phyloP scores from a whole-genome alignment of 2,329 filamentous ascomycete genomes.

The Penicillium sp. region DNA sequence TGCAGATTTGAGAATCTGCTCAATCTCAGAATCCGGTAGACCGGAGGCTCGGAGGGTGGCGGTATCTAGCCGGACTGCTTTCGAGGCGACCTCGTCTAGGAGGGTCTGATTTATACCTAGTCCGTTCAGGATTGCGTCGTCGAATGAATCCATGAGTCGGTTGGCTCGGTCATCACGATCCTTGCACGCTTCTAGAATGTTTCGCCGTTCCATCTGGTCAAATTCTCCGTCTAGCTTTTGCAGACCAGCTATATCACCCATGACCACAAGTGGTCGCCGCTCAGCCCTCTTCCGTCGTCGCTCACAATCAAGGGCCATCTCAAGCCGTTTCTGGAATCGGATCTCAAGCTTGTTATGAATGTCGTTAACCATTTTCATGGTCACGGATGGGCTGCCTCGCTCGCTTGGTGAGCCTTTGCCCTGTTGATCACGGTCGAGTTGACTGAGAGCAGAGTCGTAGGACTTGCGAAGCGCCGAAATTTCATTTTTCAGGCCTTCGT shows the following conservation, averaged over 20 bases:
- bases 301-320: constrained; percentile 54
- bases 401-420: constrained; percentile 30
- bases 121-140: constrained; percentile 51
- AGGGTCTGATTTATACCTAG: constrained; percentile 52
- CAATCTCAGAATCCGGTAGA: constrained; percentile 36
- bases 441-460: constrained; percentile 45
- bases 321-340: constrained; percentile 50
- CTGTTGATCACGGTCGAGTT: constrained; percentile 43
- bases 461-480: constrained; percentile 49
- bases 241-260: constrained; percentile 51
- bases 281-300: constrained; percentile 55
- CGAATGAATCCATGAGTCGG: constrained; percentile 51
- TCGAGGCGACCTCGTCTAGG: constrained; percentile 48
- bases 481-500: constrained; percentile 49
- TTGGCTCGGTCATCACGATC: constrained; percentile 51
- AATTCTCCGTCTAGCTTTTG: constrained; percentile 50
- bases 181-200: constrained; percentile 49
- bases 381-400: constrained; percentile 40
- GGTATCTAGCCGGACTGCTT: constrained; percentile 40
- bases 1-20: constrained; percentile 40
- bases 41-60: constrained; percentile 33
- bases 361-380: constrained; percentile 46
- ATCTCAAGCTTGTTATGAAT: constrained; percentile 50
- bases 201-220: constrained; percentile 52
- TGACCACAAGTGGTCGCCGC: constrained; percentile 50